Base-by-base conservation (phyloP, 768 basidiomycete species). In the Leccinum ochraceum region DNA sequence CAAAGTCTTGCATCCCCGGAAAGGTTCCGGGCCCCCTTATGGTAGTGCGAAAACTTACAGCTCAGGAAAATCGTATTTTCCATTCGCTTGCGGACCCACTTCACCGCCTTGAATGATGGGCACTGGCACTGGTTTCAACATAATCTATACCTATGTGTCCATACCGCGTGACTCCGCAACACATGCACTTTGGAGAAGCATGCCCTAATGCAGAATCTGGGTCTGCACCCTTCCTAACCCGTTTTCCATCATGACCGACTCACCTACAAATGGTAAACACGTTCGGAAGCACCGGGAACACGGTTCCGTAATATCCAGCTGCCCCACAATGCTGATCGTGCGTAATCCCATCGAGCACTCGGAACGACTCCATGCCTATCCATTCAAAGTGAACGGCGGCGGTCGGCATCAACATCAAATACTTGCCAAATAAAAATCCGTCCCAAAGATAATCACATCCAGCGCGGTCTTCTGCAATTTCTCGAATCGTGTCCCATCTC, bases 231-330 rank as follows among this genome's bases (percentile, higher is more conserved):
- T 14, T 54, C 53, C 52, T 13, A 36, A 13, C 52, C 14, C n/a
- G 8, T 32, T 36, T 36, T 24, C 2, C 28, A 58, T 39, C 13
- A 20, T 28, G 16, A 30, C 55, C 8, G 11, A 57, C 57, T 58
- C 30, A 28, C 53, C 56, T 26, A 55, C 34, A 36, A 32, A 37
- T n/a, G 17, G 51, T 54, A n/a, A 57, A 55, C 13, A n/a, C 24
- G 22, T 55, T 56, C 11, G 32, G 56, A 6, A 56, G 30, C 32
- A 20, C 83, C 34, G 84, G 84, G 39, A 80, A 72, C 56, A 79
- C 79, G 24, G 78, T 75, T 6, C 87, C 86, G 20, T 82, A 68
- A 69, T 86, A 86, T 80, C 32, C 56, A 56, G 36, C 16, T 16
- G 57, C 57, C 9, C 53, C 36, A 22, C 55, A 28, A 57, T 32